Percentiles rank a stretch among this genome's conserved stretches.
Conservation (phyloP, 495 filamentous ascomycete species). For the Apodospora peruviana region DNA sequence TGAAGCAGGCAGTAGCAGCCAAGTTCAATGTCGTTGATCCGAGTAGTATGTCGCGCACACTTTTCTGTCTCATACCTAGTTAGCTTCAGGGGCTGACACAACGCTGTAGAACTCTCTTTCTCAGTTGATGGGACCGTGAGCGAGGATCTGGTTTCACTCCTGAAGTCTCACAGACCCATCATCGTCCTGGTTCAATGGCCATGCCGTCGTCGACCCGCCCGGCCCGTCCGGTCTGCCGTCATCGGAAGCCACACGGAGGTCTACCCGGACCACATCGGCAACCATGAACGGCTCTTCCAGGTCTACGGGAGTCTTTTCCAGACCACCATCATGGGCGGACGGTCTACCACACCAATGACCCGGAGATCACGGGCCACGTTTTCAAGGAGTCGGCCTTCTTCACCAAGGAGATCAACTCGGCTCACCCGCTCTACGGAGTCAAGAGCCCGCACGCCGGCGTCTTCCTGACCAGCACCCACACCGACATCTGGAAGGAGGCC, state of each 20-base stretch:
- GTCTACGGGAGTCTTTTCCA: slow-evolving; percentile 49
- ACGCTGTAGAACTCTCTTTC: neutral
- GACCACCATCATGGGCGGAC: slow-evolving; percentile 48
- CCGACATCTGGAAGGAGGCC: slow-evolving; percentile 37
- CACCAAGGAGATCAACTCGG: slow-evolving; percentile 44
- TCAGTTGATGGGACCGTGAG: neutral
- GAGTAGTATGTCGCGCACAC: neutral
- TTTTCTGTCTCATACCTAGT: neutral
- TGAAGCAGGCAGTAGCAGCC: neutral
- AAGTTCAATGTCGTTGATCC: neutral
- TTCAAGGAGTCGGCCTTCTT: slow-evolving; percentile 45
- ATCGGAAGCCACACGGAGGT: slow-evolving; percentile 50
- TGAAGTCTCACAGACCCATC: neutral
- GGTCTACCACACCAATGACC: slow-evolving; percentile 47
- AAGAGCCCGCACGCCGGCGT: slow-evolving; percentile 40
- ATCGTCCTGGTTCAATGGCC: neutral
- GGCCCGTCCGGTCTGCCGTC: slow-evolving; percentile 41
- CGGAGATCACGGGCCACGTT: slow-evolving; percentile 31
- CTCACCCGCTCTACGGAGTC: slow-evolving; percentile 44
- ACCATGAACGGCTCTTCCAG: slow-evolving; percentile 50
- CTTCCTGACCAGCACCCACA: slow-evolving; percentile 50
- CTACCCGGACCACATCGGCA: slow-evolving; percentile 53
- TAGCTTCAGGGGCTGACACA: neutral
- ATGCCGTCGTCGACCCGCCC: neutral
- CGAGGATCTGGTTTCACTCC: neutral